These are phyloP conservation scores for Kalanchoe fedtschenkoi DNA, from an alignment of 164 flowering plant genomes.

Conservation along the genomic window DNA sequence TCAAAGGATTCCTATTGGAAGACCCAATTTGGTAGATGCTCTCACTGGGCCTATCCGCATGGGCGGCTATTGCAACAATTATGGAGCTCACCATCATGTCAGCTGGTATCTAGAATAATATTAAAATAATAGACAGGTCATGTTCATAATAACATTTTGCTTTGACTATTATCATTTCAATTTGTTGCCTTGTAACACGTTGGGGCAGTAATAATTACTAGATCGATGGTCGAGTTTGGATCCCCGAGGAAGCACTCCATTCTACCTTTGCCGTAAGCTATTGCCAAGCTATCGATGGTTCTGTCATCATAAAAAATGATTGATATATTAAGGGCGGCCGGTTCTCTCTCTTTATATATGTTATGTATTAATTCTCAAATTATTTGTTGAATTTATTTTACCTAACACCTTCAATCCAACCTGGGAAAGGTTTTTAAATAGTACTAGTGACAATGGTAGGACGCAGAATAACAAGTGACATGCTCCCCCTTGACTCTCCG, in stretches of 20 bases:
- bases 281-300: constrained; percentile 49
- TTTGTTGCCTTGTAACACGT: constrained; percentile 18
- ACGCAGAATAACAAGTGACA: no score
- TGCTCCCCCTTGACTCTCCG: no score
- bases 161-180: no score
- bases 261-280: constrained; percentile 60
- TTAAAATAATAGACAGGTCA: neutral
- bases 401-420: constrained; percentile 24
- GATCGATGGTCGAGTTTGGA: no score
- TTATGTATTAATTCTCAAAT: no score
- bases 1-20: constrained; percentile 35
- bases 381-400: no score
- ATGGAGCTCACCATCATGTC: constrained; percentile 81
- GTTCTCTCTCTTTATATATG: neutral
- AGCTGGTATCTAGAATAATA: constrained; percentile 56
- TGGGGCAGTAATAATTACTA: constrained; percentile 32
- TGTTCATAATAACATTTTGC: no score
- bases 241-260: constrained; percentile 45
- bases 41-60: constrained; percentile 22
- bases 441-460: constrained; percentile 35
- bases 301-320: no score
- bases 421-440: constrained; percentile 24
- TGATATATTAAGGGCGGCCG: constrained; percentile 5
- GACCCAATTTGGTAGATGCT: constrained; percentile 57
- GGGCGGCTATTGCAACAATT: constrained; percentile 40